These are phyloP conservation scores for Pythium oligandrum DNA, from an alignment of 352 stramenopile species.

Conservation along the genomic window DNA sequence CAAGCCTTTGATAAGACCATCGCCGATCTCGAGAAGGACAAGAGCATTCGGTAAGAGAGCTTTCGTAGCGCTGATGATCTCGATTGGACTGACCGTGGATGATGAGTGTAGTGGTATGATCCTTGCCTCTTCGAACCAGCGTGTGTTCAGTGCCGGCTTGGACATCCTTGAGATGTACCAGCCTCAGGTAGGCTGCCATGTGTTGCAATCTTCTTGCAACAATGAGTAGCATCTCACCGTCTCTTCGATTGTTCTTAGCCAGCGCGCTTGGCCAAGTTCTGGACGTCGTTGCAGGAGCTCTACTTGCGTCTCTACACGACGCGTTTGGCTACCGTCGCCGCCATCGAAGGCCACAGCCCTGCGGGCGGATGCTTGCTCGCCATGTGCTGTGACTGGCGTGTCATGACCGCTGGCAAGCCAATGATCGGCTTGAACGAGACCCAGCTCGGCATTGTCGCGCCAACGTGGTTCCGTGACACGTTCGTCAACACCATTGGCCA, in stretches of 20 bases:
- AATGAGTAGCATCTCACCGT: neutral
- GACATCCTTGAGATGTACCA: conserved; percentile 93
- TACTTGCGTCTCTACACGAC: conserved; percentile 92
- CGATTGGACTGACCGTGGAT: neutral
- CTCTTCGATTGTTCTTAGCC: conserved; percentile 8
- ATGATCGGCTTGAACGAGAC: conserved; percentile 95
- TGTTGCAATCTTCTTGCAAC: neutral
- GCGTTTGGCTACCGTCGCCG: conserved; percentile 80
- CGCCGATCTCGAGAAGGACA: conserved; percentile 69
- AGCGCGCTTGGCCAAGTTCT: conserved; percentile 78
- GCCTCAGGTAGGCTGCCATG: conserved; percentile 41
- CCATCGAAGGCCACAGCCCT: conserved; percentile 90
- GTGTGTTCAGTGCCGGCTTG: conserved; percentile 89
- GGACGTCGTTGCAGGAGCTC: conserved; percentile 89
- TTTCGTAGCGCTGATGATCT: too few relatives aligned
- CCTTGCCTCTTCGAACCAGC: conserved; percentile 66
- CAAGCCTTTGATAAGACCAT: conserved; percentile 64
- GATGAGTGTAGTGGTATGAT: conserved; percentile 57
- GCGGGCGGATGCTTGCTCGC: conserved; percentile 92
- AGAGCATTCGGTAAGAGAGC: conserved; percentile 49
- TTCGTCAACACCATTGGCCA: conserved; percentile 85
- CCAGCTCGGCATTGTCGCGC: conserved; percentile 88
- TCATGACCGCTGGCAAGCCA: conserved; percentile 88
- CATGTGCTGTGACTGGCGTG: conserved; percentile 93
- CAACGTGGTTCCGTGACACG: conserved; percentile 65